phyloP scores from a whole-genome alignment of 116 monocot species.

The Trichopus zeylanicus region DNA sequence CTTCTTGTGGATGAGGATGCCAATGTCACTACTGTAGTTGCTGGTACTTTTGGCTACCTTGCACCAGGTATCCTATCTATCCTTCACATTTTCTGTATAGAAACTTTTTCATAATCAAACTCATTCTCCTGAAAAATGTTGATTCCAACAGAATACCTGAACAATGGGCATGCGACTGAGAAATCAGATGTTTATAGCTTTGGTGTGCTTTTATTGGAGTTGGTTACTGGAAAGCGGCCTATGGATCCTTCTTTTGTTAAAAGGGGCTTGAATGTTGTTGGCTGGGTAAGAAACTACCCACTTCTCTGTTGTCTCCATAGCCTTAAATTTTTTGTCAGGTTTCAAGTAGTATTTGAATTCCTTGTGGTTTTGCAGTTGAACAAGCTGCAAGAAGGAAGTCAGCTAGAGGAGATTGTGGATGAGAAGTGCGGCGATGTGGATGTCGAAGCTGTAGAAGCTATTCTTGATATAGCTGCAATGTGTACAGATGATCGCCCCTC shows the following conservation, averaged over 20 bases:
- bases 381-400: conserved; percentile 45
- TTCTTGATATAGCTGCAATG: conserved; percentile 86
- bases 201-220: conserved; percentile 74
- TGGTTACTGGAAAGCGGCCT: conserved; percentile 80
- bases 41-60: conserved; percentile 92
- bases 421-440: conserved; percentile 60
- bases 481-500: conserved; percentile 73
- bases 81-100: too few species aligned
- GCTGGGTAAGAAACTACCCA: conserved; percentile 48
- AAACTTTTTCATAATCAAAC: background rate
- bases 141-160: conserved; percentile 63
- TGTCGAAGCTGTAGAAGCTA: conserved; percentile 59
- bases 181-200: conserved; percentile 86
- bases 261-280: conserved; percentile 77
- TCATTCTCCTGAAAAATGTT: too few species aligned
- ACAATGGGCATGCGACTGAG: conserved; percentile 59
- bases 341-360: too few species aligned
- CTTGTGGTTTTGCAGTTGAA: conserved; percentile 69
- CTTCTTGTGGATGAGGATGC: conserved; percentile 74
- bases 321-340: too few species aligned
- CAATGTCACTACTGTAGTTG: conserved; percentile 89
- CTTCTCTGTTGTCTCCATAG: background rate
- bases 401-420: conserved; percentile 75
- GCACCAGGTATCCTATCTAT: conserved; percentile 94
- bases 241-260: conserved; percentile 68